Base-by-base conservation (phyloP, 2,329 filamentous ascomycete species). In the Diaporthe velutina region DNA sequence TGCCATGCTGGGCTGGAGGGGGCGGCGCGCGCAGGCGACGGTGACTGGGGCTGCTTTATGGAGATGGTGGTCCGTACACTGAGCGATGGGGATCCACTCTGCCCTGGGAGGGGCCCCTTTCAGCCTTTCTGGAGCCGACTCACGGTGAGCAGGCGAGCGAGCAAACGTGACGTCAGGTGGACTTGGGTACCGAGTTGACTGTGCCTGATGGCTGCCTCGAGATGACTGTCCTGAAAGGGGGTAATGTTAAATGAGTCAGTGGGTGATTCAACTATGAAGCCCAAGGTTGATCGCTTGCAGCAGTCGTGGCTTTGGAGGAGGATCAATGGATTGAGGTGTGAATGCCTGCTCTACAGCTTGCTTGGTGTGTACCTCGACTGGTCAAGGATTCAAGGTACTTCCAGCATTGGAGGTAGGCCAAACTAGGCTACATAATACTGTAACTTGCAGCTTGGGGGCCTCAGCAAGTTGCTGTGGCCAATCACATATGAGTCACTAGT, bases 1-100 rank as follows among this genome's bases (percentile, higher is more conserved):
- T 45, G 88, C 83, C 89, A 93, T 93, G 74, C 68, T 80, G 71
- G 70, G 68, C 60, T 42, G 52, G 35, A 54, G 64, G 33, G 30
- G n/a, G 33, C 25, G 58, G 17, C 38, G 28, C 17, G 45, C 40
- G 68, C 17, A 67, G 68, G 38, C 38, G n/a, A 48, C 55, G 66
- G 22, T 50, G 33, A 60, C 42, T 68, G 55, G 35, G 40, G 60
- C 35, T 70, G 74, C 40, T 45, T 68, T 68, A 68, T 68, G 33
- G 64, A n/a, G 42, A 15, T 15, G 61, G 58, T 61, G 58, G 58
- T 40, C 15, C n/a, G 38, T 33, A 6, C 19, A 42, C n/a, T 61
- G 55, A 28, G 33, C 42, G 50, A 22, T 30, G 3, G n/a, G 33
- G 45, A 15, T 64, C 70, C 57, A 72, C 70, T 72, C 40, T 52